Evolutionary conservation across 2,329 filamentous ascomycete genomes (phyloP).

Genomic region (Camptophora hylomeconis): DNA sequence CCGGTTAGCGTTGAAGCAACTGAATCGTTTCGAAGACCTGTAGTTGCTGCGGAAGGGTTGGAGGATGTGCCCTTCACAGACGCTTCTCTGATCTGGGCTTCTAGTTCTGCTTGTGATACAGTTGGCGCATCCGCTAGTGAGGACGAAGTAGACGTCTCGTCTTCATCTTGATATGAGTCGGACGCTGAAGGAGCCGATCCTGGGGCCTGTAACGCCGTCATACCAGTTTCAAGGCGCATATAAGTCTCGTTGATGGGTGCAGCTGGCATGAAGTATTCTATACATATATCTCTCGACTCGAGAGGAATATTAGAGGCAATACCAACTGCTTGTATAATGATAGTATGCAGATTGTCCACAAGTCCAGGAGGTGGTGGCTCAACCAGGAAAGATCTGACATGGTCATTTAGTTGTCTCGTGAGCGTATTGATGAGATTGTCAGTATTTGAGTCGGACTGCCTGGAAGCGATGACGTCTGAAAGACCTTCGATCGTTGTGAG

Average conservation of each 20-base stretch:
- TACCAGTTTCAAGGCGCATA: conserved; percentile 68
- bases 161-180: conserved; percentile 14
- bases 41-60: too few species aligned
- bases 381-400: conserved; percentile 59
- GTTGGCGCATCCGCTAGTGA: background rate
- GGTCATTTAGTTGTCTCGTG: conserved; percentile 54
- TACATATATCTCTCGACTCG: conserved; percentile 79
- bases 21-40: too few species aligned
- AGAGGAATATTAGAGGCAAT: conserved; percentile 77
- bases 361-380: conserved; percentile 68
- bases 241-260: conserved; percentile 54
- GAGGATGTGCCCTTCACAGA: too few species aligned
- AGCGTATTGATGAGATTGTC: conserved; percentile 56
- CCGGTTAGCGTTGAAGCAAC: too few species aligned
- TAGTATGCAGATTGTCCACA: conserved; percentile 82
- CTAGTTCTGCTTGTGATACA: too few species aligned
- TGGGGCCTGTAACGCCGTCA: conserved; percentile 47
- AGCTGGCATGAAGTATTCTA: conserved; percentile 74
- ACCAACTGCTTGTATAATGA: conserved; percentile 77
- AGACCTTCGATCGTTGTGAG: conserved; percentile 90
- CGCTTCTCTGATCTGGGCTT: conserved; percentile 14
- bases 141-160: conserved; percentile 14
- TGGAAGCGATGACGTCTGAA: conserved; percentile 52
- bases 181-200: conserved; percentile 11
- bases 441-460: conserved; percentile 53